Conservation (phyloP, 1,139 yeast species). For the Groenewaldozyma sp. region DNA sequence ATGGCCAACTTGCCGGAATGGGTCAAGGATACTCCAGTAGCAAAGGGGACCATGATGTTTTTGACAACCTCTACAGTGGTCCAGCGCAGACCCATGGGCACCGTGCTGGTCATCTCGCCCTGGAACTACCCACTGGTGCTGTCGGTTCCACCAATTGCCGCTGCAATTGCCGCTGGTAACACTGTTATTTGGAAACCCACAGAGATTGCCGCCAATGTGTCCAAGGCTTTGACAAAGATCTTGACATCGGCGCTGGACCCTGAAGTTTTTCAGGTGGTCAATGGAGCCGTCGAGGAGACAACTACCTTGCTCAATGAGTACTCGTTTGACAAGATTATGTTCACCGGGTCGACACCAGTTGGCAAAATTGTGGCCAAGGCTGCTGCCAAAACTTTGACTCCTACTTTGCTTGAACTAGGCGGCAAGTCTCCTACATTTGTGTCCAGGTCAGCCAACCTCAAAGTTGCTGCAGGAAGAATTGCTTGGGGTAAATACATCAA, state of each 20-base stretch:
- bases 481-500: constrained; percentile 73
- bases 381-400: constrained; percentile 80
- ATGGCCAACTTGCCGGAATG: constrained; percentile 55
- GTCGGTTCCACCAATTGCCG: constrained; percentile 57
- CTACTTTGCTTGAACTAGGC: constrained; percentile 75
- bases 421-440: constrained; percentile 86
- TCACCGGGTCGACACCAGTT: constrained; percentile 72
- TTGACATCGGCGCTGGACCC: constrained; percentile 46
- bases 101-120: constrained; percentile 68
- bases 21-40: constrained; percentile 46
- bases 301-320: constrained; percentile 48
- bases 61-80: constrained; percentile 41
- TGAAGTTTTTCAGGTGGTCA: constrained; percentile 50
- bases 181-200: constrained; percentile 72
- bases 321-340: constrained; percentile 73
- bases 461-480: constrained; percentile 53
- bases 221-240: constrained; percentile 47
- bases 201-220: constrained; percentile 61
- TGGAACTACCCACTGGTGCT: constrained; percentile 78
- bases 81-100: constrained; percentile 67
- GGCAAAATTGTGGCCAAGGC: constrained; percentile 71
- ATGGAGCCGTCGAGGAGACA: constrained; percentile 69
- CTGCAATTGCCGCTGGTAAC: constrained; percentile 86
- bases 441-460: constrained; percentile 40
- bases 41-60: constrained; percentile 39